Conservation (phyloP, 768 basidiomycete genomes). For the Serendipita indica region DNA sequence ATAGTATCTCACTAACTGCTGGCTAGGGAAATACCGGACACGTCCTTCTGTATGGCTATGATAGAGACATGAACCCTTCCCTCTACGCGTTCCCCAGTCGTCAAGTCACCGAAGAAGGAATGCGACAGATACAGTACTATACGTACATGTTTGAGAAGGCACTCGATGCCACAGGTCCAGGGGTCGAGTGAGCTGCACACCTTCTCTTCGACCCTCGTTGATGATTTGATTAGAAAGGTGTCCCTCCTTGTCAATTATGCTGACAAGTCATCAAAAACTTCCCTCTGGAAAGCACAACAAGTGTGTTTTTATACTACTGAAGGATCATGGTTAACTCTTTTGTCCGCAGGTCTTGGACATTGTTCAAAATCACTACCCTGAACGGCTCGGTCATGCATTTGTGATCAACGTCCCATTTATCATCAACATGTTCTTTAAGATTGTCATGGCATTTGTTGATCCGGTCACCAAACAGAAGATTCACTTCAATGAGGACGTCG, state of each 20-base stretch:
- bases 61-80: constrained; percentile 45
- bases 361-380: constrained; percentile 72
- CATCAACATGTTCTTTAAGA: constrained; percentile 56
- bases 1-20: too few species aligned
- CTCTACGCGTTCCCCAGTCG: constrained; percentile 52
- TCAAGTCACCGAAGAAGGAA: constrained; percentile 61
- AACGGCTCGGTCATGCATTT: constrained; percentile 60
- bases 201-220: not conserved
- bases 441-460: constrained; percentile 71
- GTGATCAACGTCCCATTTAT: constrained; percentile 70
- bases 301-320: constrained; percentile 19
- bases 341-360: constrained; percentile 39
- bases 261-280: constrained; percentile 48
- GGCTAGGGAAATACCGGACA: constrained; percentile 66
- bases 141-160: constrained; percentile 67
- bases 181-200: constrained; percentile 49
- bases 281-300: constrained; percentile 25
- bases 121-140: constrained; percentile 53
- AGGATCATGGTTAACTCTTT: constrained; percentile 14
- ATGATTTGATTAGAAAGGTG: constrained; percentile 37
- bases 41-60: constrained; percentile 62
- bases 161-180: constrained; percentile 63
- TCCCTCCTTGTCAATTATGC: constrained; percentile 65
- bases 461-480: constrained; percentile 63
- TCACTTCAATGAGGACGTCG: constrained; percentile 37